These are phyloP conservation scores for Sporothrix pallida DNA, from an alignment of 2,329 filamentous ascomycete genomes.

Conservation along the genomic window DNA sequence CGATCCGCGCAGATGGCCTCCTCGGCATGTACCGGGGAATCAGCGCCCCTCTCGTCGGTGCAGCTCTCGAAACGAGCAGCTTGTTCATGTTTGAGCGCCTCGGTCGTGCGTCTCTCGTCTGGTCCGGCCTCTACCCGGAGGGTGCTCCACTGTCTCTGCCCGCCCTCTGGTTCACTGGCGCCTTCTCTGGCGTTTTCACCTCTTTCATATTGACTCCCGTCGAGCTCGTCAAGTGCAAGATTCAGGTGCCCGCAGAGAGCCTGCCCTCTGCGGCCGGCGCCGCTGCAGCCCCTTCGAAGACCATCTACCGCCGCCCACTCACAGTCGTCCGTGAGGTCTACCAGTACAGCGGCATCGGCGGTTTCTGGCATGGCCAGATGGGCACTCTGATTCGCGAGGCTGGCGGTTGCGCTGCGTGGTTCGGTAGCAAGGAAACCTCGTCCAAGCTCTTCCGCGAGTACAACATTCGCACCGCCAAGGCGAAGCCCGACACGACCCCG, in stretches of 20 bases:
- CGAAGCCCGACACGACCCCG: slow-evolving; percentile 32
- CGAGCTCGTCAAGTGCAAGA: slow-evolving; percentile 97
- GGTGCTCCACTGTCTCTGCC: slow-evolving; percentile 72
- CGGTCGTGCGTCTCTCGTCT: slow-evolving; percentile 69
- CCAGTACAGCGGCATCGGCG: slow-evolving; percentile 77
- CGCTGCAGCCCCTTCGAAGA: slow-evolving; percentile 48
- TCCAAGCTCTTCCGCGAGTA: slow-evolving; percentile 70
- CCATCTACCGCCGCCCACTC: slow-evolving; percentile 60
- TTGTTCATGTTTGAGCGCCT: slow-evolving; percentile 90
- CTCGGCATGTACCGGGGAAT: slow-evolving; percentile 88
- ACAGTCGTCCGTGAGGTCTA: slow-evolving; percentile 80
- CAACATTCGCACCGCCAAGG: slow-evolving; percentile 53
- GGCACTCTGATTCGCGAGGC: slow-evolving; percentile 94
- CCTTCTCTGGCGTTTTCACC: slow-evolving; percentile 84
- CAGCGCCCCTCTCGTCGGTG: slow-evolving; percentile 86
- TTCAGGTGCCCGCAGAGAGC: slow-evolving; percentile 76
- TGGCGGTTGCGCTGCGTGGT: slow-evolving; percentile 93
- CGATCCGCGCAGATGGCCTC: slow-evolving; percentile 78
- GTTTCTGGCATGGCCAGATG: slow-evolving; percentile 95
- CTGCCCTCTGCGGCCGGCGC: slow-evolving; percentile 47
- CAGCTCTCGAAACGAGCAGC: slow-evolving; percentile 88
- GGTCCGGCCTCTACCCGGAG: slow-evolving; percentile 54
- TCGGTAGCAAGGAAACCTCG: slow-evolving; percentile 84
- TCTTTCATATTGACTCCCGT: slow-evolving; percentile 92
- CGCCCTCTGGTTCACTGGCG: slow-evolving; percentile 79